Conservation (phyloP, 2,329 filamentous ascomycete species). For the Monosporascus sp. region DNA sequence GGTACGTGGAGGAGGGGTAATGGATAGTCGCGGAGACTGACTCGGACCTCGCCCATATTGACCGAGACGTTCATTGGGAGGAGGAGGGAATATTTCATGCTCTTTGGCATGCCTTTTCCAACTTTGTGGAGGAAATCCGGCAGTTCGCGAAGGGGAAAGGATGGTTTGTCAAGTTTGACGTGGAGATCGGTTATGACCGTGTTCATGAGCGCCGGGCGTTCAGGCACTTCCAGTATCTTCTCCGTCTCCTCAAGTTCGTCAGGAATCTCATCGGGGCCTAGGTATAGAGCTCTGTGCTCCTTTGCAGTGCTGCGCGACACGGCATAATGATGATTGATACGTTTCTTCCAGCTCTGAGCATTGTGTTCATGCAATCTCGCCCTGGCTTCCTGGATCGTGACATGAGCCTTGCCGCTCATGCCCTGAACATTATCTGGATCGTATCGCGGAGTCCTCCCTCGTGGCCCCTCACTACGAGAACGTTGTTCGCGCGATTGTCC, state of each 20-base stretch:
- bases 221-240: conserved; percentile 77
- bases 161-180: conserved; percentile 84
- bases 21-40: conserved; percentile 90
- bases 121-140: conserved; percentile 81
- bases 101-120: conserved; percentile 92
- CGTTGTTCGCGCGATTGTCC: conserved; percentile 28
- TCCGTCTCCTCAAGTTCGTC: conserved; percentile 81
- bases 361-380: conserved; percentile 74
- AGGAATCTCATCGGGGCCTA: conserved; percentile 74
- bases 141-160: conserved; percentile 76
- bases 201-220: conserved; percentile 78
- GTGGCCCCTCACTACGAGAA: conserved; percentile 28
- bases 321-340: conserved; percentile 73
- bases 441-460: conserved; percentile 58
- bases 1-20: conserved; percentile 89
- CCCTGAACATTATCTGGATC: conserved; percentile 70
- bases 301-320: conserved; percentile 70
- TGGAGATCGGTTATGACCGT: conserved; percentile 79
- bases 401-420: conserved; percentile 66
- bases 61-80: conserved; percentile 87
- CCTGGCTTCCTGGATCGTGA: conserved; percentile 72
- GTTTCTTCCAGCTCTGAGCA: conserved; percentile 83
- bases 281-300: conserved; percentile 75
- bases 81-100: conserved; percentile 86
- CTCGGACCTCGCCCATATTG: conserved; percentile 81